Base-by-base conservation (phyloP, 2,329 filamentous ascomycete species). In the Emmonsia crescens region DNA sequence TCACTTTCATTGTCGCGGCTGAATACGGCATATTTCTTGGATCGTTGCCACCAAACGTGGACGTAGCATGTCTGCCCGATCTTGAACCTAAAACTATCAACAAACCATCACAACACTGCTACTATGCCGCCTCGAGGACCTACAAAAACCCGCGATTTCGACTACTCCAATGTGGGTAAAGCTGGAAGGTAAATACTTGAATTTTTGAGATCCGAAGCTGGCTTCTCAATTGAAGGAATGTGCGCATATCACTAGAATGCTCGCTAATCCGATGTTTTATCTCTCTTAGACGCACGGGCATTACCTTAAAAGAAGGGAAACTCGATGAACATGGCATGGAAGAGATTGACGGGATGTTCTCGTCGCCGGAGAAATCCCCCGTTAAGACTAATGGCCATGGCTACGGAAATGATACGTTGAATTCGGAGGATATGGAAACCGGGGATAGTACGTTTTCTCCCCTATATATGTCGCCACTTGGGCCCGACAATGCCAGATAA, bases 321-420 rank as follows among this genome's bases (percentile, higher is more conserved):
- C 88, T 91, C 76, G 93, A 97, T 76, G 91, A 95, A 73, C 81
- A 96, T 80, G 94, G 93, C 74, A 86, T 99, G 79, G 91, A 96
- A 73, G 88, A 89, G 42, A 83, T 96, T 62, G 89, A 93, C 42
- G 85, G 85, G 67, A 85, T 97, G 66, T 96, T 96, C 75, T 96
- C 92, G 9, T 96, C 92, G 24, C 91, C 92, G 16, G 83, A 85
- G 66, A 89, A 86, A 60, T 82, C 80, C n/a, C 77, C 80, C 1
- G 64, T 69, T 27, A 70, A 70, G 62, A 65, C 68, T 46, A 71
- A 72, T 65, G 72, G 66, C 3, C 70, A 72, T 60, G 64, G 66
- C 51, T 68, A 68, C 61, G 70, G 68, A 52, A 76, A 78, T 64
- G 73, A 77, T 40, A 75, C 80, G 48, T 77, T 77, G 29, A 79